Evolutionary conservation across 371 early-diverging fungal species (phyloP).

Genomic region (Syncephalastrum monosporum): DNA sequence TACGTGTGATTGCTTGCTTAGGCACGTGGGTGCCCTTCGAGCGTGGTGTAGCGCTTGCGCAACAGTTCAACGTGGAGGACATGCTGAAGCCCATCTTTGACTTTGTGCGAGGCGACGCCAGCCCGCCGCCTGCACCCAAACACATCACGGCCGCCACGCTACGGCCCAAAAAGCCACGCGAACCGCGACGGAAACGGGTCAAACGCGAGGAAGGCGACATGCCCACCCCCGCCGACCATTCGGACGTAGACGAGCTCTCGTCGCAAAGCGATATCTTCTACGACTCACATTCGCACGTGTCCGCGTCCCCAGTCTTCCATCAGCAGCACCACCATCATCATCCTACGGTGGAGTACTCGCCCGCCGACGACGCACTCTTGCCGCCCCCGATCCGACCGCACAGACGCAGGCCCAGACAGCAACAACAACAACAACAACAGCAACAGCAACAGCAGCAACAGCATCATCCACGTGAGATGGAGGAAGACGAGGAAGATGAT

Average conservation of each 20-base stretch:
- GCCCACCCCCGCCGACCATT: neutral
- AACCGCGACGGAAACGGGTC: constrained; percentile 28
- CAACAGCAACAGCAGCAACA: neutral
- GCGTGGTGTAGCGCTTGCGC: constrained; percentile 71
- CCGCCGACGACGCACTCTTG: neutral
- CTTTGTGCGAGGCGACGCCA: constrained; percentile 28
- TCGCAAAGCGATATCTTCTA: neutral
- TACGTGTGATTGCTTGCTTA: constrained; percentile 5
- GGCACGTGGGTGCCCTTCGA: constrained; percentile 83
- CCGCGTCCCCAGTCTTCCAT: neutral
- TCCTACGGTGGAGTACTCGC: neutral
- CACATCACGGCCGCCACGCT: constrained; percentile 44
- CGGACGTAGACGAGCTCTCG: constrained; percentile 6
- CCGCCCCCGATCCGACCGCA: neutral
- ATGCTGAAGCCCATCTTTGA: constrained; percentile 41
- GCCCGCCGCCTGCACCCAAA: constrained; percentile 54
- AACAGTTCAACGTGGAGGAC: constrained; percentile 44
- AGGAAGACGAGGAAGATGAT: constrained; percentile 18
- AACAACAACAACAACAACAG: neutral
- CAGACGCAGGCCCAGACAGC: constrained; percentile 1
- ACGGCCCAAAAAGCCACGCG: constrained; percentile 32
- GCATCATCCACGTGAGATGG: neutral
- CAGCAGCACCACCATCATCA: neutral
- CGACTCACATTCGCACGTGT: constrained; percentile 1
- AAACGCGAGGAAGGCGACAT: constrained; percentile 24